Conservation (phyloP, 352 stramenopile genomes). For the Phytophthora pseudosyringae region DNA sequence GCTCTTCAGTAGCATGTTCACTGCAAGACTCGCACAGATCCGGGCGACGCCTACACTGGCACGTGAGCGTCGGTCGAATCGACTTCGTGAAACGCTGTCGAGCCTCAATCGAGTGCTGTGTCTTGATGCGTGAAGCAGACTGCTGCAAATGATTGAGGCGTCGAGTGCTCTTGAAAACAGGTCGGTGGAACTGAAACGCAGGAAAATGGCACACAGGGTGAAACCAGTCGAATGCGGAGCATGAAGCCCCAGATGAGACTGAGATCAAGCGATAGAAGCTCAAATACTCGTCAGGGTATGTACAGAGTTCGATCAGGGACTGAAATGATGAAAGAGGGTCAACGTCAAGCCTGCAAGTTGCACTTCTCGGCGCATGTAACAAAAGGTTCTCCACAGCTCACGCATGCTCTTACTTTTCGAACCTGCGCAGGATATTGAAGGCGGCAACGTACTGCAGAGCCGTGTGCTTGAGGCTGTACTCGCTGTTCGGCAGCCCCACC, state of each 20-base stretch:
- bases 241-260: background rate
- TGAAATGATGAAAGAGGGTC: conserved; percentile 10
- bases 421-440: conserved; percentile 88
- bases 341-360: conserved; percentile 12
- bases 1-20: background rate
- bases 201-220: background rate
- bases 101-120: background rate
- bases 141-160: background rate
- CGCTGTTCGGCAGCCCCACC: conserved; percentile 61
- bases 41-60: background rate
- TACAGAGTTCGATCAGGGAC: conserved; percentile 10
- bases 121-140: too few relatives aligned
- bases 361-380: background rate
- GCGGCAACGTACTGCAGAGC: conserved; percentile 88
- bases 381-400: background rate
- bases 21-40: background rate
- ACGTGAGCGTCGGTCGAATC: background rate
- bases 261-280: conserved; percentile 14
- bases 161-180: background rate
- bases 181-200: background rate
- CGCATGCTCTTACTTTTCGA: conserved; percentile 59
- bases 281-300: conserved; percentile 14
- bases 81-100: background rate
- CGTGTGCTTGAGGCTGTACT: conserved; percentile 91
- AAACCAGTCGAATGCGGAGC: background rate